Conservation (phyloP, 2,329 filamentous ascomycete species). For the Talaromyces amestolkiae region DNA sequence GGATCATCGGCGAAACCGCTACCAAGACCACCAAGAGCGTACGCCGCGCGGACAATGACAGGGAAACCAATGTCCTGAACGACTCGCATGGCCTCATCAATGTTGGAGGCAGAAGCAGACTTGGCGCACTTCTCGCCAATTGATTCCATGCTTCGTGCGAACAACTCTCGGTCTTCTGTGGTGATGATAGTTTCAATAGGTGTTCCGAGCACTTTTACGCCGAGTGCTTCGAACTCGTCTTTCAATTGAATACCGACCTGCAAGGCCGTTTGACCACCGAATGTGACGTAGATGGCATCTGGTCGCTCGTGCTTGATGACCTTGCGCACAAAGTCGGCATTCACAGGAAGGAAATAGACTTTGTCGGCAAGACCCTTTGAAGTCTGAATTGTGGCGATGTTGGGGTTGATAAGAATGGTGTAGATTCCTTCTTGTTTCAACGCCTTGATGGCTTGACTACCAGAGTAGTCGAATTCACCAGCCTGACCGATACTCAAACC, state of each 20-base stretch:
- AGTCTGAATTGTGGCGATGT: constrained; percentile 98
- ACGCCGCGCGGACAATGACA: constrained; percentile 94
- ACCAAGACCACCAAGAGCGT: constrained; percentile 89
- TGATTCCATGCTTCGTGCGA: constrained; percentile 96
- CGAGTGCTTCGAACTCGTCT: constrained; percentile 89
- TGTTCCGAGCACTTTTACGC: constrained; percentile 91
- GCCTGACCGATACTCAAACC: constrained; percentile 97
- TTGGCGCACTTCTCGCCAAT: constrained; percentile 98
- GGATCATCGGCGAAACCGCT: constrained; percentile 94
- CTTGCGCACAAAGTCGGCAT: constrained; percentile 94
- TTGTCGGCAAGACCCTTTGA: constrained; percentile 97
- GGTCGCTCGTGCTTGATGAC: constrained; percentile 93
- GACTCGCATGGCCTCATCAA: constrained; percentile 83
- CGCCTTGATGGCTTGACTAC: constrained; percentile 97
- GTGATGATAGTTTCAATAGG: constrained; percentile 98
- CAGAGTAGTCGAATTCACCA: constrained; percentile 98
- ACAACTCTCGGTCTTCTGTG: constrained; percentile 95
- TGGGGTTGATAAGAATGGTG: constrained; percentile 97
- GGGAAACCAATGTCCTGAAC: constrained; percentile 93
- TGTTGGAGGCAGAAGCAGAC: constrained; percentile 84
- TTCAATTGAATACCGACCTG: constrained; percentile 95
- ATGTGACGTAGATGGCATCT: constrained; percentile 96
- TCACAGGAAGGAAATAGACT: constrained; percentile 97
- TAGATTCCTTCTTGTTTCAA: constrained; percentile 97
- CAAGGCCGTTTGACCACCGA: constrained; percentile 96